Conservation (phyloP, 345 rosid genomes). For the Trapa incisa region DNA sequence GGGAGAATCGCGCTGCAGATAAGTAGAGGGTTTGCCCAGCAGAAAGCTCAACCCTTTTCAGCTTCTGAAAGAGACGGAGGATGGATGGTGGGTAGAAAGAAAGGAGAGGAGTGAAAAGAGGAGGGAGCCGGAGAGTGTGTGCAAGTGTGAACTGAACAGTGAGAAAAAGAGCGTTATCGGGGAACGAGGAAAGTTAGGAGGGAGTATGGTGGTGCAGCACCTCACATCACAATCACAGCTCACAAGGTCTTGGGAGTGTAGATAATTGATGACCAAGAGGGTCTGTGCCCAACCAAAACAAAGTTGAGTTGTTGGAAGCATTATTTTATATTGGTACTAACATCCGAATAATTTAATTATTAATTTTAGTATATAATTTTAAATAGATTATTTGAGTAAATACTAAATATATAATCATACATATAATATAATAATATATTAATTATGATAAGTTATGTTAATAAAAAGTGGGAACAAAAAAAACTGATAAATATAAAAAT, state of each 20-base stretch:
- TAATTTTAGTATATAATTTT: no score
- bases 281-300: no score
- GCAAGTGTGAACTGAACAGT: neutral
- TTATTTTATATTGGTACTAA: no score
- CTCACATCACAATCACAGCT: slow-evolving; percentile 4
- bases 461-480: no score
- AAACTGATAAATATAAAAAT: no score
- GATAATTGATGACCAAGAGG: neutral
- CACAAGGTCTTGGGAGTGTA: slow-evolving; percentile 3
- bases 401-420: no score
- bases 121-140: neutral
- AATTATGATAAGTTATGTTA: no score
- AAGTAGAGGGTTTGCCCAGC: neutral
- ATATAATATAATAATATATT: no score
- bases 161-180: neutral
- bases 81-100: neutral
- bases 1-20: neutral
- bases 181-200: neutral
- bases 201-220: no score
- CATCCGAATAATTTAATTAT: no score
- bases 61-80: neutral
- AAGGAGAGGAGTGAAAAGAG: neutral
- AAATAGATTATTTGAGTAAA: no score
- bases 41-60: neutral
- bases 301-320: no score